Evolutionary conservation across 2,329 filamentous ascomycete species (phyloP), one percentile per base, ranked within the genome.

Genomic region (Alternaria arborescens): DNA sequence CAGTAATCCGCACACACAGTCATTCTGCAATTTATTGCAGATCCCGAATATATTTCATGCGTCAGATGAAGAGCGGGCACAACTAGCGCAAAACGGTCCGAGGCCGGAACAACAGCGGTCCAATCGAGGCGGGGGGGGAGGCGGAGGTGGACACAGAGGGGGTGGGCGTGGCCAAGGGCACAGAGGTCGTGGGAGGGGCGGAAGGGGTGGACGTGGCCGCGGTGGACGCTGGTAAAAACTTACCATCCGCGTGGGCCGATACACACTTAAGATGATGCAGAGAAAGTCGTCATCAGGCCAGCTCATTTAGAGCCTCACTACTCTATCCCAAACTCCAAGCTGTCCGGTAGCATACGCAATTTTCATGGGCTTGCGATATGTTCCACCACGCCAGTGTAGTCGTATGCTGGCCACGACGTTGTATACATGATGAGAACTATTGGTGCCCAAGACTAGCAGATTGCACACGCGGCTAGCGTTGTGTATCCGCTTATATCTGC

Each of bases 1-100:
- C 75, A 92, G 88, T 4, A 98, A 95, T 73, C 89, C 91, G 12
- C 94, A 98, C 80, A 98, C 93, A 7, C 83, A 82, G n/a, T 79
- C 83, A 3, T 98, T 94, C 74, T 99, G 95, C 78, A 82, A 89
- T 57, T 79, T 98, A 56, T 71, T 98, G 1, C 88, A 86, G 8
- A 88, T 99, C 34, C 81, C 86, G 6, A 97, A 98, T 75, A 83
- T 89, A 10, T 97, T 89, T 82, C 84, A 91, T 69, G 86, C 90
- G 2, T 88, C 81, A n/a, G 86, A 90, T 3, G 88, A 93, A 70
- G 91, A 97, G 76, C 85, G 75, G 51, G 62, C 62, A 44, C 66
- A 71, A 42, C 60, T 69, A 62, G 71, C 74, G 65, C 71, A 75
- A 60, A 56, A 64, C 28, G 76, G 75, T 46, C 74, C 75, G 41